phyloP scores from a whole-genome alignment of 257 asterid genomes.

The Solanum ahanhuiri region DNA sequence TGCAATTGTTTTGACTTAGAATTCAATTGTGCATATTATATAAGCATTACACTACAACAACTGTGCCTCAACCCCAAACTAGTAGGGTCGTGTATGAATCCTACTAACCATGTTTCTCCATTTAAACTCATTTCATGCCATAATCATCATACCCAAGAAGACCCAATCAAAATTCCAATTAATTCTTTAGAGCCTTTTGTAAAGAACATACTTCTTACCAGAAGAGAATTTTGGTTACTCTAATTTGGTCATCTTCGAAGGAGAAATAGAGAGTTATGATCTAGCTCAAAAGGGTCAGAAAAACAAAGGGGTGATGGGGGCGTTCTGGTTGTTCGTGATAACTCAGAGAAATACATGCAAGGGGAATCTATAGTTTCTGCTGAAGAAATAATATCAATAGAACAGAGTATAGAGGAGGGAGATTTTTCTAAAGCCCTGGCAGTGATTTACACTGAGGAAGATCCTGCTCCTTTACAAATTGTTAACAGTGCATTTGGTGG shows the following conservation, averaged over 20 bases:
- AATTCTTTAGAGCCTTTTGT: neutral
- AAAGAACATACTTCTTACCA: neutral
- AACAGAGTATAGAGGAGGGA: neutral
- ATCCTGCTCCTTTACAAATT: neutral
- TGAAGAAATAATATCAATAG: neutral
- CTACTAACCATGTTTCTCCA: neutral
- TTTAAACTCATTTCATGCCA: neutral
- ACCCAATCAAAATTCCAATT: neutral
- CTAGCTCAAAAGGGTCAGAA: neutral
- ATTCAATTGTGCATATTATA: neutral
- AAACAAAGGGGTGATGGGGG: neutral
- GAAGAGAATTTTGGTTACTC: neutral
- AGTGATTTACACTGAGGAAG: neutral
- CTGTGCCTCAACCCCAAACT: neutral
- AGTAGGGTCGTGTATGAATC: neutral
- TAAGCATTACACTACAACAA: neutral
- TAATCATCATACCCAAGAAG: neutral
- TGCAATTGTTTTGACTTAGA: neutral
- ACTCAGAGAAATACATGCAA: neutral
- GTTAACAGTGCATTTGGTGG: neutral
- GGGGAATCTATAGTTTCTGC: neutral
- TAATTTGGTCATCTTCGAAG: neutral
- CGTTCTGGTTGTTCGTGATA: neutral
- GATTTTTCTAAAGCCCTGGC: neutral
- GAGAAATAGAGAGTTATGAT: neutral